Base-by-base conservation (phyloP, 1,284 basidiomycete species). In the Cronartium quercuum region DNA sequence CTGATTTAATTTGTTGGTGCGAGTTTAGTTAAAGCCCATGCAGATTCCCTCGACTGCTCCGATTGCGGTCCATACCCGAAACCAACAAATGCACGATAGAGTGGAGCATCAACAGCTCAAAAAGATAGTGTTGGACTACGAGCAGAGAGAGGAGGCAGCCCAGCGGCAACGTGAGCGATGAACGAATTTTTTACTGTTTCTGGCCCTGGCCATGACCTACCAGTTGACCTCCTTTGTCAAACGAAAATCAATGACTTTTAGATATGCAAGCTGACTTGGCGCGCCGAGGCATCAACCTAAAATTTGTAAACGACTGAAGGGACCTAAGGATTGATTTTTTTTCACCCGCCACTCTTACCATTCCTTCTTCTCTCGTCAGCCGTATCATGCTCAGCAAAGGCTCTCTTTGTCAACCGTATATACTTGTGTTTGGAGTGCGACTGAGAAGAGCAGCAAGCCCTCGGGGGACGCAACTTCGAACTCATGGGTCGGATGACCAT, bases 51-150 rank as follows among this genome's bases (percentile, higher is more conserved):
- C 90, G 4, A 89, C 88, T 79, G 92, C 94, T 18, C 85, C 91
- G 1, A 85, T 98, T 42, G 94, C 94, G 2, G 85, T 92, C 66
- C 92, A 96, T 78, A 94, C 93, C 1, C 88, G 90, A 41, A 88
- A 90, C 6, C 91, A 94, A 68, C 94, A 96, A 80, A 84, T 91
- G 77, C 91, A 93, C 80, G 92, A 94, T 82, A 91, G 90, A 82
- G 91, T 91, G 9, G 94, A 98, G 82, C 94, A 96, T 79, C 92
- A 97, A 81, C 91, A 96, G 77, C 84, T 98, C 78, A 98, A 98
- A 84, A 87, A 89, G 21, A 85, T 97, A n/a, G 94, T 94, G 0
- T 79, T 85, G 58, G 82, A 84, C 78, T 84, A 84, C 78, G 84
- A 85, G 77, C 78, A 81, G 44, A 80, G 83, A 7, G 80, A 83